phyloP scores from a whole-genome alignment of 805 yeast species.

The Starmerella etchellsii region DNA sequence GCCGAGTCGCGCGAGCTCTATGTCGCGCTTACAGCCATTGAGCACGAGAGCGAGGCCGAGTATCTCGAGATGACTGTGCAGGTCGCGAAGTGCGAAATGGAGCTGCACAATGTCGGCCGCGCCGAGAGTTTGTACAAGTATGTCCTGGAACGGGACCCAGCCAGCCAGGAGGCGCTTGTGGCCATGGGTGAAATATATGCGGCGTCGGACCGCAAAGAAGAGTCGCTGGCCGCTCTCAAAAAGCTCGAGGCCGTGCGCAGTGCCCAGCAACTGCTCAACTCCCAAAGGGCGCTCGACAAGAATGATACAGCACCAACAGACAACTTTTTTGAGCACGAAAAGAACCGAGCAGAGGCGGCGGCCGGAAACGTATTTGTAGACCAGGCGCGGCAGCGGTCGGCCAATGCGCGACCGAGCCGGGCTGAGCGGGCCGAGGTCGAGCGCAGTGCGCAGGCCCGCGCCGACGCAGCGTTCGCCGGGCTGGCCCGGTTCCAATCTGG shows the following conservation, averaged over 20 bases:
- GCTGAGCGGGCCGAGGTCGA: slow-evolving; percentile 33
- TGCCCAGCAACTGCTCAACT: background rate
- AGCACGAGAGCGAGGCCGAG: slow-evolving; percentile 18
- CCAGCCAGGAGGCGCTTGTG: slow-evolving; percentile 58
- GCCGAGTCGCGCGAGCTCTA: slow-evolving; percentile 66
- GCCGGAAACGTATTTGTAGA: slow-evolving; percentile 11
- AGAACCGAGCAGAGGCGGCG: background rate
- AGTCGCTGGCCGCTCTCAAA: slow-evolving; percentile 21
- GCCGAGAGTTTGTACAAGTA: slow-evolving; percentile 24
- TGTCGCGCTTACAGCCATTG: slow-evolving; percentile 38
- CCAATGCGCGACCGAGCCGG: slow-evolving; percentile 13
- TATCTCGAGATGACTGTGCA: slow-evolving; percentile 34
- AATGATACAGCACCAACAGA: slow-evolving; percentile 1
- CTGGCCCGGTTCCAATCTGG: slow-evolving; percentile 41
- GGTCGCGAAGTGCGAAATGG: slow-evolving; percentile 66
- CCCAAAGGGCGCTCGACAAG: background rate
- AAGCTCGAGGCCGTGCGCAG: slow-evolving; percentile 10
- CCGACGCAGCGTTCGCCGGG: slow-evolving; percentile 27
- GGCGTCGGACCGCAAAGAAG: slow-evolving; percentile 23
- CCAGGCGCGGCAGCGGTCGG: background rate
- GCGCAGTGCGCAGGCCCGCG: slow-evolving; percentile 40
- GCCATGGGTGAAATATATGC: slow-evolving; percentile 73
- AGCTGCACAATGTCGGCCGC: slow-evolving; percentile 37
- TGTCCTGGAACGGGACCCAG: slow-evolving; percentile 23
- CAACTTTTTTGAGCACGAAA: background rate